Conservation (phyloP, 768 basidiomycete genomes). For the Punctularia strigosozonata region DNA sequence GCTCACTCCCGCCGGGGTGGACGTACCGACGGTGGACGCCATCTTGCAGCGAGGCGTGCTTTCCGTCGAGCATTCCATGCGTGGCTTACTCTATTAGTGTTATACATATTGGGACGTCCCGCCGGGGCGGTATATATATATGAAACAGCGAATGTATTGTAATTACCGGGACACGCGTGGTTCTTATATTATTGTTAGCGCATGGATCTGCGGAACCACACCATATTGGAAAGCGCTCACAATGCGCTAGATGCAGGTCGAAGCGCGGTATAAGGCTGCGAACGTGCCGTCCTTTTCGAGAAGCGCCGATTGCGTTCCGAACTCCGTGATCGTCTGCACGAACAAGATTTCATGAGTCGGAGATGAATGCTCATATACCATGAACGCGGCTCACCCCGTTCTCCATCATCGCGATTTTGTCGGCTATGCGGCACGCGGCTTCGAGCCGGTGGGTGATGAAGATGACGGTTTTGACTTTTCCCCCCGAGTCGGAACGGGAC, state of each 20-base stretch:
- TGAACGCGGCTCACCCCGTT: conserved; percentile 36
- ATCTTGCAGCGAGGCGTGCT: conserved; percentile 52
- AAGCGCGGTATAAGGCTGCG: conserved; percentile 11
- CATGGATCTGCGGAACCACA: too few relatives aligned
- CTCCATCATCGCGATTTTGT: conserved; percentile 84
- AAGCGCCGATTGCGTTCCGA: conserved; percentile 16
- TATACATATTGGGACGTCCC: too few relatives aligned
- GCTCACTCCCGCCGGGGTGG: too few relatives aligned
- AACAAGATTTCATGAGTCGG: conserved; percentile 1
- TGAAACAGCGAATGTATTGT: too few relatives aligned
- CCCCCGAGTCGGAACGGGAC: conserved; percentile 43
- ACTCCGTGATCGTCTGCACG: conserved; percentile 14
- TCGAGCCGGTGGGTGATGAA: conserved; percentile 80
- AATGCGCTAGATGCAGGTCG: conserved; percentile 3
- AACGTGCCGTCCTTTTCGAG: conserved; percentile 12
- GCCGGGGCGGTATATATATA: too few relatives aligned
- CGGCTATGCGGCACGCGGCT: conserved; percentile 70
- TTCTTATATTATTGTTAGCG: too few relatives aligned
- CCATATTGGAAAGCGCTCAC: background rate
- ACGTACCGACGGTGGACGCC: conserved; percentile 64
- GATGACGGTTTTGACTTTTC: conserved; percentile 58
- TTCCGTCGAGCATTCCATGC: conserved; percentile 51
- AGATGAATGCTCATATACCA: conserved; percentile 3
- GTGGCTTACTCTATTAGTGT: too few relatives aligned
- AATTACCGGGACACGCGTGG: too few relatives aligned